Conservation (phyloP, 148 eudicot genomes). For the Vaccinium corymbosum region DNA sequence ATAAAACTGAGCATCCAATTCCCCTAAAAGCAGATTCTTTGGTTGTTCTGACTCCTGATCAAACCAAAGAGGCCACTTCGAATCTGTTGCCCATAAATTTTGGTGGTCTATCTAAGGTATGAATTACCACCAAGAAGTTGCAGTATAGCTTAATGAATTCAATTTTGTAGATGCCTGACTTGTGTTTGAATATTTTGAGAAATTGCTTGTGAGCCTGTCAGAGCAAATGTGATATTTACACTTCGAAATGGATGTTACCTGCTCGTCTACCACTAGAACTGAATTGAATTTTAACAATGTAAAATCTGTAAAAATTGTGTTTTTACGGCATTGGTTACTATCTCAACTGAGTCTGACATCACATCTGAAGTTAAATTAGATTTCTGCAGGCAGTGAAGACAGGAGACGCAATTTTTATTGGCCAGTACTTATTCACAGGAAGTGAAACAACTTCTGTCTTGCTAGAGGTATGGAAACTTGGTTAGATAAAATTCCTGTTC, state of each 20-base stretch:
- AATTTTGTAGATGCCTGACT: neutral
- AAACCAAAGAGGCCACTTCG: constrained; percentile 51
- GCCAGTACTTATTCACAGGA: constrained; percentile 95
- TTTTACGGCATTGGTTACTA: neutral
- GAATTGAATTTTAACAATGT: constrained; percentile 6
- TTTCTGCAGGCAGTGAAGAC: constrained; percentile 78
- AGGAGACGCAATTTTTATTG: constrained; percentile 92
- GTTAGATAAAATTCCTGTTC: neutral
- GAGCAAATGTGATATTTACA: neutral
- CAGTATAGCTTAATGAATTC: neutral
- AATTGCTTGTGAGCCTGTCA: neutral
- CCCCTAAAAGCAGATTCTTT: constrained; percentile 48
- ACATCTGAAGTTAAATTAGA: neutral
- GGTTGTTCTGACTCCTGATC: constrained; percentile 52
- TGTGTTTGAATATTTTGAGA: constrained; percentile 7
- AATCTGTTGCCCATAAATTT: constrained; percentile 64
- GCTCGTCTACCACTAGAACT: neutral
- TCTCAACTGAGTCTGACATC: neutral
- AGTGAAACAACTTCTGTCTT: constrained; percentile 98
- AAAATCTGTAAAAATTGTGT: neutral
- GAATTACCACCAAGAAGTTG: neutral
- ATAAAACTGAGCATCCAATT: constrained; percentile 46
- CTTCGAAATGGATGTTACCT: constrained; percentile 5
- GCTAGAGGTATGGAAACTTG: constrained; percentile 72
- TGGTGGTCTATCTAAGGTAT: constrained; percentile 56